These are phyloP conservation scores for Aegilops speltoides DNA, from an alignment of 176 grass and related monocot species.

Conservation along the genomic window DNA sequence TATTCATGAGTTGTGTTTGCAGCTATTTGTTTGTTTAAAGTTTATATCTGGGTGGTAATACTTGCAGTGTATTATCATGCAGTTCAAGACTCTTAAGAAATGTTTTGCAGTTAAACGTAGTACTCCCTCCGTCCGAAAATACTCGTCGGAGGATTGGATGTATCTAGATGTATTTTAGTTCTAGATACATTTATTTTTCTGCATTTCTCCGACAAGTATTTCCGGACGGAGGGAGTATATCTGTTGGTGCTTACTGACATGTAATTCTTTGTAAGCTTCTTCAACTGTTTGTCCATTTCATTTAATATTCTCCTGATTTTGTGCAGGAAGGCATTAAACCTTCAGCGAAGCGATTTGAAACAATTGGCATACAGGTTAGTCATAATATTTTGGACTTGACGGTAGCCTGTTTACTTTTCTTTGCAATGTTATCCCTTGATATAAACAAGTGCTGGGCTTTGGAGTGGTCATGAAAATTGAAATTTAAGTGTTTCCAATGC, in stretches of 20 bases:
- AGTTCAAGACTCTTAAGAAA: background rate
- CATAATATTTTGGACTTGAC: background rate
- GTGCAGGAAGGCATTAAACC: slow-evolving; percentile 48
- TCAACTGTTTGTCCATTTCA: background rate
- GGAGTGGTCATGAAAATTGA: background rate
- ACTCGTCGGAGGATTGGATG: too few relatives aligned
- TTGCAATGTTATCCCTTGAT: background rate
- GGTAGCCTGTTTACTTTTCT: background rate
- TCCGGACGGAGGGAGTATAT: too few relatives aligned
- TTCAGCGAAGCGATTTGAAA: slow-evolving; percentile 28
- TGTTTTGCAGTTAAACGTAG: background rate
- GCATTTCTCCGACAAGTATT: too few relatives aligned
- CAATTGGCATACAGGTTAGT: slow-evolving; percentile 41
- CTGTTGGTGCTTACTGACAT: background rate
- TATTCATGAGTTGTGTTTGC: background rate
- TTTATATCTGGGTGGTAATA: background rate
- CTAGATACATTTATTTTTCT: too few relatives aligned
- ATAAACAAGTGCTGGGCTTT: background rate
- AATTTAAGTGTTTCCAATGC: background rate
- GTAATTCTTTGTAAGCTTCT: background rate
- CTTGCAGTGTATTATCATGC: background rate
- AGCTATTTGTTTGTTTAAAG: background rate
- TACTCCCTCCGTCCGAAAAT: too few relatives aligned
- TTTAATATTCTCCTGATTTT: background rate
- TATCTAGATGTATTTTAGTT: too few relatives aligned